These are phyloP conservation scores for Sambucus nigra DNA, from an alignment of 129 eudicot species.

Conservation along the genomic window DNA sequence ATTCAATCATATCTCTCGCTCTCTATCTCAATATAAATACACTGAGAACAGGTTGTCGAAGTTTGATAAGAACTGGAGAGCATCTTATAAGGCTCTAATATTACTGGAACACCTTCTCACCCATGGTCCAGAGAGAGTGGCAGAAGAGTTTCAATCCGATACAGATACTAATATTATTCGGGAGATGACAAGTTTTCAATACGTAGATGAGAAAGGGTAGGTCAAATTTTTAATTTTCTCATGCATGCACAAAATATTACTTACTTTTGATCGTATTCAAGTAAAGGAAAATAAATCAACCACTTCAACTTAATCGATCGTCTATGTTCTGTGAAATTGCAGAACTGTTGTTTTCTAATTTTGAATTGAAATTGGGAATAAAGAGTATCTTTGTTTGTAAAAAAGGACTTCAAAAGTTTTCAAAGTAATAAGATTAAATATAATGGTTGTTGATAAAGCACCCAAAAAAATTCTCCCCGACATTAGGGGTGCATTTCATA, in stretches of 20 bases:
- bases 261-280: not conserved
- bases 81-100: slow-evolving; percentile 46
- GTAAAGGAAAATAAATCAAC: no score
- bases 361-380: no score
- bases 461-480: no score
- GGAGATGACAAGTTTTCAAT: slow-evolving; percentile 43
- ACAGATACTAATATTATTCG: slow-evolving; percentile 44
- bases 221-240: not conserved
- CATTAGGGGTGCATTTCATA: no score
- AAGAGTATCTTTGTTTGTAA: not conserved
- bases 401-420: no score
- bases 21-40: not conserved
- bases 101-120: slow-evolving; percentile 66
- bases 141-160: slow-evolving; percentile 59
- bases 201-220: slow-evolving; percentile 61
- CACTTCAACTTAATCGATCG: no score
- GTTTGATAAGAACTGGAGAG: slow-evolving; percentile 57
- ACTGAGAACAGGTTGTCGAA: slow-evolving; percentile 43
- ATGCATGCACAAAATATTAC: not conserved
- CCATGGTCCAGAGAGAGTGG: slow-evolving; percentile 67
- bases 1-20: not conserved
- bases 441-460: no score
- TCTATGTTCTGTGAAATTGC: no score
- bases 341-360: no score
- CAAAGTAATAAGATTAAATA: no score